Evolutionary conservation across 352 stramenopile species (phyloP).

Genomic region (Globisporangium orthogonon): DNA sequence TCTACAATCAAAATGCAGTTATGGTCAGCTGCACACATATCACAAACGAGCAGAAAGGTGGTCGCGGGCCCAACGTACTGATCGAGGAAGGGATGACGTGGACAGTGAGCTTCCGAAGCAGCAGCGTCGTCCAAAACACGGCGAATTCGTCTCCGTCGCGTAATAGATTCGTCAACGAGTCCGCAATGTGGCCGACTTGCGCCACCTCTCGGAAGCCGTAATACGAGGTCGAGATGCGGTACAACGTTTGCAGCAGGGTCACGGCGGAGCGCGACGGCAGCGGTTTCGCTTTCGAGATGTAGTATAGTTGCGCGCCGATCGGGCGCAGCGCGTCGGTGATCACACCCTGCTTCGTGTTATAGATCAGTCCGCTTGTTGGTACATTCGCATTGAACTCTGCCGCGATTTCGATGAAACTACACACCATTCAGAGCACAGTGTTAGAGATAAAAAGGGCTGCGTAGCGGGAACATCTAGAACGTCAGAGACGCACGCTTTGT

Average conservation of each 20-base stretch:
- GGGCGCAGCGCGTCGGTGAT: slow-evolving; percentile 72
- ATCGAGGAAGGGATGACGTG: slow-evolving; percentile 29
- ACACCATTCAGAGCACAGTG: background rate
- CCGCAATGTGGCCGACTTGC: slow-evolving; percentile 65
- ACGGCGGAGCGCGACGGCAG: slow-evolving; percentile 61
- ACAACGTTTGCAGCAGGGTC: slow-evolving; percentile 78
- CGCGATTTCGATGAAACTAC: slow-evolving; percentile 75
- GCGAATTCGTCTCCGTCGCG: slow-evolving; percentile 78
- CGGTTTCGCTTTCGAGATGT: slow-evolving; percentile 58
- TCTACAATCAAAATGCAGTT: slow-evolving; percentile 17
- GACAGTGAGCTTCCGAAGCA: slow-evolving; percentile 56
- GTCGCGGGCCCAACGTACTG: slow-evolving; percentile 27
- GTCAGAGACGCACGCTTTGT: slow-evolving; percentile 44
- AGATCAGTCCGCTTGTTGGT: slow-evolving; percentile 70
- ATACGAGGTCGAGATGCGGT: slow-evolving; percentile 80
- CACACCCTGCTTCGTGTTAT: slow-evolving; percentile 76
- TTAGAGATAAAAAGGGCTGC: background rate
- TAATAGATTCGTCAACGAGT: slow-evolving; percentile 75
- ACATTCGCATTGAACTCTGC: slow-evolving; percentile 91
- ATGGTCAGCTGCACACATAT: too few relatives aligned
- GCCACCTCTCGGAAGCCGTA: slow-evolving; percentile 84
- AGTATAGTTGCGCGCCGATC: slow-evolving; percentile 77
- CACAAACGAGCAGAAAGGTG: background rate
- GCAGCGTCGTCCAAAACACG: slow-evolving; percentile 81
- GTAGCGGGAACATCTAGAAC: background rate